Evolutionary conservation across 1,139 yeast species (phyloP).

Genomic region (Sugiyamaella neomexicana): DNA sequence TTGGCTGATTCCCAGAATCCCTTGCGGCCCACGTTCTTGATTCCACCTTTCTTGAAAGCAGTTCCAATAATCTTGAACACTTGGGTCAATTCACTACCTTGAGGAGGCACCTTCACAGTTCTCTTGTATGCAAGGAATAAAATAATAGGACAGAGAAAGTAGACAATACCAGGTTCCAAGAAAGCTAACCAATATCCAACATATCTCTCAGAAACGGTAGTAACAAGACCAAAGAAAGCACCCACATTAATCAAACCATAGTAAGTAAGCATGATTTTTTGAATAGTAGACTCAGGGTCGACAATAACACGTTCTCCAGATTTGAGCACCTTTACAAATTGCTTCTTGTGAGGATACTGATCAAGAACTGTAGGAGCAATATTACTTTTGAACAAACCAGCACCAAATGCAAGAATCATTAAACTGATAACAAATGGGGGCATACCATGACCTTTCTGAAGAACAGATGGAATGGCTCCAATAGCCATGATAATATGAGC

Average conservation of each 20-base stretch:
- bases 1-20: slow-evolving; percentile 57
- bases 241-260: slow-evolving; percentile 71
- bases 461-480: slow-evolving; percentile 59
- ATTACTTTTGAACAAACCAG: slow-evolving; percentile 67
- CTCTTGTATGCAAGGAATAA: slow-evolving; percentile 45
- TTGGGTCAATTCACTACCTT: slow-evolving; percentile 52
- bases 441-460: slow-evolving; percentile 43
- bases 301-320: slow-evolving; percentile 57
- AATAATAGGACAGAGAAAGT: slow-evolving; percentile 51
- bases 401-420: slow-evolving; percentile 58
- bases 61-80: slow-evolving; percentile 46
- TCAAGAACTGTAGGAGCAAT: slow-evolving; percentile 65
- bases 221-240: slow-evolving; percentile 62
- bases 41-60: slow-evolving; percentile 47
- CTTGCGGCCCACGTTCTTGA: slow-evolving; percentile 41
- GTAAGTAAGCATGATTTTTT: slow-evolving; percentile 63
- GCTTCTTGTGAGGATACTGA: slow-evolving; percentile 51
- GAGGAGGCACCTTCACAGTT: slow-evolving; percentile 46
- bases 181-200: slow-evolving; percentile 64
- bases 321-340: slow-evolving; percentile 53
- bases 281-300: slow-evolving; percentile 59
- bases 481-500: slow-evolving; percentile 60
- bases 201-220: slow-evolving; percentile 58
- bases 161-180: slow-evolving; percentile 55
- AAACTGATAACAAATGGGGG: slow-evolving; percentile 51